phyloP scores from a whole-genome alignment of 2,329 filamentous ascomycete genomes.

The Aureobasidium sp. region DNA sequence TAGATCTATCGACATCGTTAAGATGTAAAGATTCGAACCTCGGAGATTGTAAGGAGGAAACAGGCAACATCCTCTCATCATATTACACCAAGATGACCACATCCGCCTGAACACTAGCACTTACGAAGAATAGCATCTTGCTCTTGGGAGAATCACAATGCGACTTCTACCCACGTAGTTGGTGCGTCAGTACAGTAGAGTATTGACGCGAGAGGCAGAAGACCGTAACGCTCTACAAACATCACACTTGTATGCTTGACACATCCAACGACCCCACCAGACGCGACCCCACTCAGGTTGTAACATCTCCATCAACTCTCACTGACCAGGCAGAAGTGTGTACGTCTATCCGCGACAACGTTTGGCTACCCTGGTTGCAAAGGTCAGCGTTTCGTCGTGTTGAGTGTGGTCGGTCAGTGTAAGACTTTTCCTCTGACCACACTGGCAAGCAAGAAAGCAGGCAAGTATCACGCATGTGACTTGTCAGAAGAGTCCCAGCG shows the following conservation, averaged over 20 bases:
- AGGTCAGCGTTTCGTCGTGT: neutral
- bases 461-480: neutral
- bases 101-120: neutral
- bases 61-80: neutral
- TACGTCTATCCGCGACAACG: neutral
- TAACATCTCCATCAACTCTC: neutral
- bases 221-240: neutral
- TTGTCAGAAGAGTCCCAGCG: neutral
- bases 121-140: neutral
- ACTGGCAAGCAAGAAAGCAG: neutral
- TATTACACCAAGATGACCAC: neutral
- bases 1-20: neutral
- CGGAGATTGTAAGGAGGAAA: neutral
- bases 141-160: neutral
- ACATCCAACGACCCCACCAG: neutral
- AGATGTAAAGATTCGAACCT: neutral
- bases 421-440: neutral
- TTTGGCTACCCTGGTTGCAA: neutral
- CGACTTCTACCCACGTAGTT: neutral
- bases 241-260: neutral
- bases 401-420: constrained; percentile 1
- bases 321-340: neutral
- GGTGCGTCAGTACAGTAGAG: neutral
- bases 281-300: neutral
- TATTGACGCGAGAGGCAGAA: neutral